Base-by-base conservation (phyloP, 1,284 basidiomycete species). In the Ustilago loliicola region DNA sequence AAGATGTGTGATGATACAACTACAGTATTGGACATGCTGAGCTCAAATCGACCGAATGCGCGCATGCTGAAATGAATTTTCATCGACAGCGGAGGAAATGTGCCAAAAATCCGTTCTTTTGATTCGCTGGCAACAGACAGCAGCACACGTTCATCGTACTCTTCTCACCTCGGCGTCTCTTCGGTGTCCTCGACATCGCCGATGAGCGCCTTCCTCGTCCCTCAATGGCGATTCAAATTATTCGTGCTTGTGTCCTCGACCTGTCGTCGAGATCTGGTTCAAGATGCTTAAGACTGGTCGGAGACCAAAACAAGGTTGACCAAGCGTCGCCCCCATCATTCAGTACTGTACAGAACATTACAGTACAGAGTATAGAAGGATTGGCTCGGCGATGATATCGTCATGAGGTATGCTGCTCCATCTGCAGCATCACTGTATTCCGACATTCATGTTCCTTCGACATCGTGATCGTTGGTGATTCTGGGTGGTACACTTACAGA, bases 171-270 rank as follows among this genome's bases (percentile, higher is more conserved):
- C 48, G 48, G 48, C 27, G 45, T 47, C 45, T 47, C 45, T 47
- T 47, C 45, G 40, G 40, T 6, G 48, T 50, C 48, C 48, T 50
- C 27, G 25, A 50, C 48, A 29, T 50, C 48, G 48, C 48, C 23
- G 48, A 29, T 50, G 48, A 15, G 11, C 27, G 48, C 27, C 48
- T 27, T 50, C 6, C n/a, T 29, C 23, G 11, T 27, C 48, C 8
- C 23, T 50, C 25, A 15, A 17, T 27, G 23, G 48, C 25, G 17
- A 10, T 21, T 45, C 34, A n/a, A 21, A 21, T 19, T n/a, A 45
- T 45, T 45, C 42, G 21, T 45, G 42, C 42, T 45, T 45, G 21
- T n/a, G n/a, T n/a, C 19, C 3, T 1, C 15, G 42, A 21, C 21
- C n/a, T 21, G n/a, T 11, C 42, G 1, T 21, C 42, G 8, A 45